phyloP scores from a whole-genome alignment of 345 rosid genomes.

The Corymbia maculata region DNA sequence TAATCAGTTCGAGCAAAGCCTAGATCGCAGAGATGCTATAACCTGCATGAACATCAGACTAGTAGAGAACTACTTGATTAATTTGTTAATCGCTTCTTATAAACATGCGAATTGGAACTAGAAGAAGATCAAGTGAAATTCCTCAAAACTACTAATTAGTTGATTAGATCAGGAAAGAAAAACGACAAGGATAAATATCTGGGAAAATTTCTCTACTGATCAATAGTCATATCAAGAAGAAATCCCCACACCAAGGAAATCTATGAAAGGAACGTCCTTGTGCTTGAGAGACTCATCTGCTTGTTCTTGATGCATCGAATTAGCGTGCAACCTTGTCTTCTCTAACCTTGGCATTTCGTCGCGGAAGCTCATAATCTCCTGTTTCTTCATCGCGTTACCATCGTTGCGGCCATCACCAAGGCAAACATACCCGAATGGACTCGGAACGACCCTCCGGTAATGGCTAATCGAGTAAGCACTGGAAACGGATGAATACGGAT shows the following conservation, averaged over 20 bases:
- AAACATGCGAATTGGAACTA: background rate
- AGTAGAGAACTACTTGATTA: background rate
- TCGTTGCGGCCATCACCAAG: background rate
- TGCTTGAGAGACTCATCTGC: slow-evolving; percentile 12
- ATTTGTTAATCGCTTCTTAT: background rate
- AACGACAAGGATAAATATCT: background rate
- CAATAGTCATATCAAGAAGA: slow-evolving; percentile 5
- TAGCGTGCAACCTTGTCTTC: background rate
- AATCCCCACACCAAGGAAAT: slow-evolving; percentile 73
- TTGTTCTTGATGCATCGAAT: slow-evolving; percentile 7
- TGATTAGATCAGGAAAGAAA: background rate
- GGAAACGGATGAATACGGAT: slow-evolving; percentile 4
- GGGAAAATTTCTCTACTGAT: background rate
- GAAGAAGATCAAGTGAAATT: background rate
- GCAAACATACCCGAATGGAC: slow-evolving; percentile 17
- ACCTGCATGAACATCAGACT: background rate
- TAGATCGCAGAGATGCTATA: background rate
- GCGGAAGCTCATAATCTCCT: background rate
- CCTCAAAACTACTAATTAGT: background rate
- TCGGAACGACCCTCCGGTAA: slow-evolving; percentile 20
- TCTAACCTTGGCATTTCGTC: background rate
- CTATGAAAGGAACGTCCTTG: slow-evolving; percentile 43
- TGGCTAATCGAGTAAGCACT: background rate
- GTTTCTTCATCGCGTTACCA: background rate
- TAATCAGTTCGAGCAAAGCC: background rate